These are phyloP conservation scores for Toxicodendron radicans DNA, from an alignment of 345 rosid species.

Conservation along the genomic window DNA sequence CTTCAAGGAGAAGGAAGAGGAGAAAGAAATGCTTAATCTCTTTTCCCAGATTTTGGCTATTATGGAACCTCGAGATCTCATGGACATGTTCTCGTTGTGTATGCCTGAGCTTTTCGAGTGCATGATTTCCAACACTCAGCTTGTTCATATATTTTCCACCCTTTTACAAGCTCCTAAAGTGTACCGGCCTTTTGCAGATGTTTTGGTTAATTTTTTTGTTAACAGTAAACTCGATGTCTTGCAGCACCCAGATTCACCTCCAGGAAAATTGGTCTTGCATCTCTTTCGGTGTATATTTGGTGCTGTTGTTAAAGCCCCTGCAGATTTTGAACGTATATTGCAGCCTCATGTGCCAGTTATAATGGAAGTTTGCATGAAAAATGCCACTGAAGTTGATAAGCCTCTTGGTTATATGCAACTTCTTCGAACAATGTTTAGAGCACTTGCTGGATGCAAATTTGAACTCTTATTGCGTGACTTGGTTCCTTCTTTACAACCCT, in stretches of 20 bases:
- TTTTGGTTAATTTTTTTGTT: slow-evolving; percentile 84
- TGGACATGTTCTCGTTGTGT: slow-evolving; percentile 98
- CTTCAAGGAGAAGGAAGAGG: slow-evolving; percentile 98
- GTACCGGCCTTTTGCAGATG: slow-evolving; percentile 88
- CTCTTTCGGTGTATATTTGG: slow-evolving; percentile 90
- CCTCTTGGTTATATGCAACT: slow-evolving; percentile 95
- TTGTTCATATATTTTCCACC: slow-evolving; percentile 89
- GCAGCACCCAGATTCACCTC: slow-evolving; percentile 85
- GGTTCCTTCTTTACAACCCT: slow-evolving; percentile 86
- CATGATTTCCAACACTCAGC: slow-evolving; percentile 87
- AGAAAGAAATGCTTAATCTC: slow-evolving; percentile 83
- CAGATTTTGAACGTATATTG: slow-evolving; percentile 94
- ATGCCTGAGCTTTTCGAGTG: slow-evolving; percentile 97
- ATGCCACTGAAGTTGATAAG: slow-evolving; percentile 88
- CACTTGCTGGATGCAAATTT: slow-evolving; percentile 90
- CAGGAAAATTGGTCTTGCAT: slow-evolving; percentile 86
- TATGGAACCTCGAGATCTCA: slow-evolving; percentile 96
- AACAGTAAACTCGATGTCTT: slow-evolving; percentile 84
- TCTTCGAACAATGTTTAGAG: slow-evolving; percentile 86
- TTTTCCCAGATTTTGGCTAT: slow-evolving; percentile 91
- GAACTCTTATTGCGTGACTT: slow-evolving; percentile 88
- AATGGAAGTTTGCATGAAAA: slow-evolving; percentile 96
- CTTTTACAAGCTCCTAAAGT: slow-evolving; percentile 83
- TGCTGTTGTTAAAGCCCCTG: slow-evolving; percentile 86
- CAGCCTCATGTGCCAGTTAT: slow-evolving; percentile 96